Evolutionary conservation across 2,329 filamentous ascomycete species (phyloP).

Genomic region (Pezicula radicicola): DNA sequence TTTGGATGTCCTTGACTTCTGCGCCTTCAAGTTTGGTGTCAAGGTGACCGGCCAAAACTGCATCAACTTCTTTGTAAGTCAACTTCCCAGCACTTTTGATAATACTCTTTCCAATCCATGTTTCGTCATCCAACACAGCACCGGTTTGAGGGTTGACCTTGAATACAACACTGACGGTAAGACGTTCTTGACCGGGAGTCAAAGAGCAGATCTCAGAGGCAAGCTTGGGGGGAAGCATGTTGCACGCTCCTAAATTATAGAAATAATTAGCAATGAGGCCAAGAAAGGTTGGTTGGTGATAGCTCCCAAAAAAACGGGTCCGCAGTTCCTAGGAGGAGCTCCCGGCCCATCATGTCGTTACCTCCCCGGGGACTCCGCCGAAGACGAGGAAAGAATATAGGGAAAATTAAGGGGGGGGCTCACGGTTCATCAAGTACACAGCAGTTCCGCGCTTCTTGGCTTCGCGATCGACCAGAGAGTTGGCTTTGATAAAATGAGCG

Average conservation of each 20-base stretch:
- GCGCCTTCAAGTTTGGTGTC: conserved; percentile 63
- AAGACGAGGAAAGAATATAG: neutral
- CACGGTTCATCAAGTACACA: conserved; percentile 83
- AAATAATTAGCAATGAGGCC: conserved; percentile 28
- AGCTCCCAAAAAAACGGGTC: too few species aligned
- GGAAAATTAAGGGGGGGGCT: neutral
- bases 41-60: conserved; percentile 64
- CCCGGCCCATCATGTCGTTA: too few species aligned
- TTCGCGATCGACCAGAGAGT: conserved; percentile 93
- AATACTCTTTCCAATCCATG: conserved; percentile 91
- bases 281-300: neutral
- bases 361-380: neutral
- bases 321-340: too few species aligned
- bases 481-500: conserved; percentile 93
- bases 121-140: conserved; percentile 76
- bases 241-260: conserved; percentile 47
- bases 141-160: conserved; percentile 81
- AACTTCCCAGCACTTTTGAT: conserved; percentile 89
- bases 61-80: conserved; percentile 81
- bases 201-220: conserved; percentile 86
- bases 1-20: conserved; percentile 73
- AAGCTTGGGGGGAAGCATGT: conserved; percentile 85
- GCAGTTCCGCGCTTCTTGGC: conserved; percentile 97
- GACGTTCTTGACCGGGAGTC: conserved; percentile 79
- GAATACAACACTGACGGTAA: conserved; percentile 92